Evolutionary conservation across 164 flowering plant genomes (phyloP), one percentile per base, ranked within the genome.

Genomic region (Santalum album): DNA sequence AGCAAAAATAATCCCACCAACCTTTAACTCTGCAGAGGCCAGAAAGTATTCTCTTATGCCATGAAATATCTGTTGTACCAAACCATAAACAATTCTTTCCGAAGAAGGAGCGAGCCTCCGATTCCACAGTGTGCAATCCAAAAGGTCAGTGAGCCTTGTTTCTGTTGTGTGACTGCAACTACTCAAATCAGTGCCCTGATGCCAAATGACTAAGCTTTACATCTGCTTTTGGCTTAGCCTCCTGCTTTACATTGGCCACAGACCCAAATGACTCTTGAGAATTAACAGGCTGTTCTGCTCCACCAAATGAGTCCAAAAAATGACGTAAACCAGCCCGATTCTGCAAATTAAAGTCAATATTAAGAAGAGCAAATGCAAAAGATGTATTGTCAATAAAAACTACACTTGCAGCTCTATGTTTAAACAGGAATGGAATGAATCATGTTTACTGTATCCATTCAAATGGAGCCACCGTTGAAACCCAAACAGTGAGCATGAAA

Each of bases 31-130:
- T 26, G 85, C 72, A 45, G 96, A 91, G 26, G 85, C 86, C 74
- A 91, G 66, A 69, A 91, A 91, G 66, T 88, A 84, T 59, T 91
- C 98, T 71, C 86, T 74, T 57, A 88, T 92, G 60, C 98, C 98
- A 57, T 81, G 95, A 56, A 88, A 92, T 73, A 92, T 92, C 63
- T 92, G 98, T 63, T 92, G 98, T 23, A 92, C 98, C 57, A 92
- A 65, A 54, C 92, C 98, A 69, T 81, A 86, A 29, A 92, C 98
- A 60, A 92, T 84, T 63, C 95, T 83, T 69, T 92, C 98, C 19
- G 98, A 92, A 7, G 98, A 88, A 57, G 98, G 98, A 58, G 94
- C 98, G 60, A 92, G 95, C 70, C 75, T 84, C 49, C 98, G 62
- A 69, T 92, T 92, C 96, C 98, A 92, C 12, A 92, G 87, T 7